Base-by-base conservation (phyloP, 805 yeast species). In the Nematodospora valgi region DNA sequence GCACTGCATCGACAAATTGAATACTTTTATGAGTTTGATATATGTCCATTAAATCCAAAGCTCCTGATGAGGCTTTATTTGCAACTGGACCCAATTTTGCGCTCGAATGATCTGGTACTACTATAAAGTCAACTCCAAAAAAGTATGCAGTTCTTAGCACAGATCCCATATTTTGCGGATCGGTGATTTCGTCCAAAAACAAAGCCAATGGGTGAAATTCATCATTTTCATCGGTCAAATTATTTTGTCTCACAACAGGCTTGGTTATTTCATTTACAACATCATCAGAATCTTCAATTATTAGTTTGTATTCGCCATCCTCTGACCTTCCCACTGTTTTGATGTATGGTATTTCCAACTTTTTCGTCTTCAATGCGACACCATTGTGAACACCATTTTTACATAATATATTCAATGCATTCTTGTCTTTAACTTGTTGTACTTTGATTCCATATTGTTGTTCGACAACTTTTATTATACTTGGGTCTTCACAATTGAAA, bases 101-200 rank as follows among this genome's bases (percentile, higher is more conserved):
- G 47, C 85, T 75, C 50, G 85, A 82, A 33, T 72, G 74, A 23
- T 74, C 78, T 2, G 94, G 82, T 27, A 82, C 59, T 1, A 82
- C 77, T 5, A 86, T 62, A 49, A 86, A 83, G 58, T 88, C 95
- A 2, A 72, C 95, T 6, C 96, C 96, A 10, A 87, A 64, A 58
- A 71, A 87, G 59, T 79, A 82, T 0, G 94, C 91, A 2, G 88
- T 75, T 52, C 96, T 65, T 19, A 85, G 59, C 27, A 87, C 76
- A 16, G 91, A 93, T 6, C 96, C 96, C 46, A 86, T 66, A 53
- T 87, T 87, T 54, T 86, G 94, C 0, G 96, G 91, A 55, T 87
- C 96, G 10, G 85, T 76, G 28, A 88, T 70, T 39, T 84, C 86
- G 56, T 87, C 96, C 17, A 87, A 59, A 47, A 72, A 86, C 3